Evolutionary conservation across 2,329 filamentous ascomycete genomes (phyloP), one percentile per base, ranked within the genome.

Genomic region (Aspergillus sergii): DNA sequence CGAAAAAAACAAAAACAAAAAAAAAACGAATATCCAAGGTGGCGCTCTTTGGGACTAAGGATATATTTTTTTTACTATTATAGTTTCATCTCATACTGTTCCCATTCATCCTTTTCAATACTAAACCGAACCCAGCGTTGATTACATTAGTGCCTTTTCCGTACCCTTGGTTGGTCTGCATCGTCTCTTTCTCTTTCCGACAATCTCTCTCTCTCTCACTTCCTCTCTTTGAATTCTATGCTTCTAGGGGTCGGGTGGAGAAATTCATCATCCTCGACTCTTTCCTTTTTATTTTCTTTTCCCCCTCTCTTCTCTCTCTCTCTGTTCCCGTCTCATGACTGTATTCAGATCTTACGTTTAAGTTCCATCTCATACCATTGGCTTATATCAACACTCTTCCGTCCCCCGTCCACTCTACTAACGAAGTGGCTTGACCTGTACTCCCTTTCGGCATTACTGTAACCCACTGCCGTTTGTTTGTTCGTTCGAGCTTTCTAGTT

Each of bases 111-210:
- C 36, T 48, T n/a, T 39, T 53, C 48, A 45, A 55, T 56, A 34
- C 60, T 62, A 57, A 55, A 34, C 56, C 48, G 55, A 62, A 55
- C 51, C 51, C 51, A 55, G 51, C 32, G 7, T 55, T 23, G 34
- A 55, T 55, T 55, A 39, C 51, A 55, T 55, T 68, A 69, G 69
- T 63, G 39, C 57, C 63, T 67, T 67, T 60, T 62, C 62, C 65
- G 64, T 59, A 66, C 61, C 63, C 43, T 46, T 64, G 46, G 55
- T 60, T 63, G 39, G 28, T 19, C 57, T 63, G 53, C 54, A 58
- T 64, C 54, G 46, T 51, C 56, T 58, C 60, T 60, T 62, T 58
- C 56, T 61, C 23, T 48, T 58, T 55, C 51, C 51, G n/a, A 54
- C 30, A 54, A 4, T 36, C 32, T 56, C 34, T 34, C 32, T 11